phyloP scores from a whole-genome alignment of 2,329 filamentous ascomycete species.

The Dothistroma pini region DNA sequence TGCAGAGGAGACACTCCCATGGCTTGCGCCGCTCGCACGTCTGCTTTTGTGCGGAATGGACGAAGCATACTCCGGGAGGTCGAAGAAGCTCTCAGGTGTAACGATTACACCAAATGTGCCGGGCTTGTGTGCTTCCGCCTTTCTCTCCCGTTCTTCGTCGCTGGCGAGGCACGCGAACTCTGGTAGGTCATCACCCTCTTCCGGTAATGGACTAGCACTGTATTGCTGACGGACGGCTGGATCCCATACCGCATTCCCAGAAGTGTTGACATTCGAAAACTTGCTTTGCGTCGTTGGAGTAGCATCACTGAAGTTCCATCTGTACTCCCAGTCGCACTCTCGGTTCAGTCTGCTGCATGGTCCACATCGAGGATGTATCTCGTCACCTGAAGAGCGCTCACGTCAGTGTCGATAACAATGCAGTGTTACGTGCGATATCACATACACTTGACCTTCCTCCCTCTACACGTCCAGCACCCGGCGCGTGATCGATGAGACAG shows the following conservation, averaged over 20 bases:
- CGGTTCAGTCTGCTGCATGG: constrained; percentile 56
- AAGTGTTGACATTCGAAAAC: constrained; percentile 44
- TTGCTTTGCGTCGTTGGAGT: constrained; percentile 33
- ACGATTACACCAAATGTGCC: constrained; percentile 56
- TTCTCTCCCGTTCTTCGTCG: constrained; percentile 57
- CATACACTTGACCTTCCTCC: constrained; percentile 44
- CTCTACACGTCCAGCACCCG: constrained; percentile 48
- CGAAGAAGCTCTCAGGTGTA: constrained; percentile 53
- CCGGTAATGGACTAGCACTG: constrained; percentile 7
- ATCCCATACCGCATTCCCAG: constrained; percentile 56
- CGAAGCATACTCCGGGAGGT: constrained; percentile 48
- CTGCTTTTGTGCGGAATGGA: constrained; percentile 29
- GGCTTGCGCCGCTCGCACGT: constrained; percentile 28
- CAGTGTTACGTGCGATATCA: constrained; percentile 34
- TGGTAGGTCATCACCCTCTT: constrained; percentile 47
- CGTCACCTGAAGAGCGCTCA: constrained; percentile 1
- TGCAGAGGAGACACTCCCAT: constrained; percentile 10
- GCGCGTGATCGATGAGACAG: constrained; percentile 53
- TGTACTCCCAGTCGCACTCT: constrained; percentile 55
- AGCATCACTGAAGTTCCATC: constrained; percentile 42
- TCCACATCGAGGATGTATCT: constrained; percentile 24
- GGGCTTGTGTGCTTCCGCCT: constrained; percentile 49
- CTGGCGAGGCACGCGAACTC: constrained; percentile 52
- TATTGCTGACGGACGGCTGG: constrained; percentile 17
- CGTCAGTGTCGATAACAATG: neutral